Evolutionary conservation across 768 basidiomycete species (phyloP), one percentile per base, ranked within the genome.

Genomic region (Collybiopsis confluens): DNA sequence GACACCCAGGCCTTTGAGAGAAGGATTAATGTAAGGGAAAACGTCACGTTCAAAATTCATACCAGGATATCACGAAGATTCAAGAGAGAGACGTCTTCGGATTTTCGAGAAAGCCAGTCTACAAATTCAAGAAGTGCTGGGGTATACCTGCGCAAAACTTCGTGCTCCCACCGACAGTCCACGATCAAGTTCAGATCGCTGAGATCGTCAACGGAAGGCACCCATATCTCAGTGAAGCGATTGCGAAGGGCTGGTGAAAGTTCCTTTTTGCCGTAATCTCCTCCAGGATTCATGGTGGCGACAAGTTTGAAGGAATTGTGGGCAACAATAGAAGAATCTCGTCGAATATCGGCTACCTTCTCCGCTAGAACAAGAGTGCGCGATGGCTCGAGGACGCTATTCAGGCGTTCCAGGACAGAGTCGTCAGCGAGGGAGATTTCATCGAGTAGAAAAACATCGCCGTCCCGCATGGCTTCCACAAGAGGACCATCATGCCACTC

Each of bases 221-320:
- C 97, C 96, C 97, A 99, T 28, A 99, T 96, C 67, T 99, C 97
- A 3, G 97, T 99, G 71, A 99, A 99, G 4, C 97, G 84, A 70
- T 98, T 99, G 18, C 97, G 84, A 36, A 99, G 74, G 0, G 97
- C 97, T 28, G 95, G 96, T 1, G 97, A 98, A 2, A 99, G 74
- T 65, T 99, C 97, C 66, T 98, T 99, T 76, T 99, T 99, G 21
- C 97, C 97, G 62, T 95, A 98, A 64, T 99, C 97, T 13, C 97
- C 97, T 18, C 97, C 97, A 0, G 97, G 97, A 66, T 99, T 99
- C 97, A 99, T 99, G 2, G 97, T 98, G 2, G 97, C 93, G 0
- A 98, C 75, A 35, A 99, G 82, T 65, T 94, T 88, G 77, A 99
- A 99, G 1, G 70, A 71, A 3, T 77, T 70, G 6, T 72, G 65